Evolutionary conservation across 805 yeast genomes (phyloP).

Genomic region (Nakazawaea anatomiae): DNA sequence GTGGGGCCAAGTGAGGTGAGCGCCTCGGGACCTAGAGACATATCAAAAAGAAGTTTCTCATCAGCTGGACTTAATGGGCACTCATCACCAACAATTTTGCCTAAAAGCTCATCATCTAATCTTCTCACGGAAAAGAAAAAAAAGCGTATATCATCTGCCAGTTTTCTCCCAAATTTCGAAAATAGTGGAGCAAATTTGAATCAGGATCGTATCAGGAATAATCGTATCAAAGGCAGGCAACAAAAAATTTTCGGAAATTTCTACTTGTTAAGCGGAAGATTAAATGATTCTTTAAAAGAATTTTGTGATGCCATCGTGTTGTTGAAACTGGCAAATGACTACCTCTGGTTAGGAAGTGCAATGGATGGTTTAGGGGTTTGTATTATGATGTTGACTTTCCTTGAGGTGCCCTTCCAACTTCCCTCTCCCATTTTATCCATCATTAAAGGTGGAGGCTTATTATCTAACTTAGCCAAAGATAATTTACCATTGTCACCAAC

Average conservation of each 20-base stretch:
- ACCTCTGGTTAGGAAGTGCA: constrained; percentile 84
- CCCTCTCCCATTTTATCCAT: constrained; percentile 27
- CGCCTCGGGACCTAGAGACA: not conserved
- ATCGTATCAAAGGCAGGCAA: constrained; percentile 65
- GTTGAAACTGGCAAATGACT: constrained; percentile 61
- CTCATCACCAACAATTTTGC: constrained; percentile 5
- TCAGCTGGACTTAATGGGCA: not conserved
- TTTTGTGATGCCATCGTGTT: constrained; percentile 67
- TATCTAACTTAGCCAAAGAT: constrained; percentile 7
- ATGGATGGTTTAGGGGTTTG: constrained; percentile 77
- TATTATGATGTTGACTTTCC: constrained; percentile 50
- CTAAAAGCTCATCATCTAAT: constrained; percentile 5
- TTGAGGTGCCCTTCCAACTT: constrained; percentile 46
- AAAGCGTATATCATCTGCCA: constrained; percentile 20
- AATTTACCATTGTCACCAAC: constrained; percentile 25
- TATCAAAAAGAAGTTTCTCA: not conserved
- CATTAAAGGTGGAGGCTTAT: constrained; percentile 12
- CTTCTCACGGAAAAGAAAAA: constrained; percentile 17
- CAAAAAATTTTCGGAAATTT: constrained; percentile 71
- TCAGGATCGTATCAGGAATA: constrained; percentile 27
- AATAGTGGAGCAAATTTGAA: constrained; percentile 15
- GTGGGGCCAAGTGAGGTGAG: constrained; percentile 43
- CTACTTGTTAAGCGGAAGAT: constrained; percentile 73
- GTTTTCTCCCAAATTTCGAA: constrained; percentile 18
- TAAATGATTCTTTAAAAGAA: constrained; percentile 61